Base-by-base conservation (phyloP, 163 green algal species). In the Chlamydomonas reinhardtii region DNA sequence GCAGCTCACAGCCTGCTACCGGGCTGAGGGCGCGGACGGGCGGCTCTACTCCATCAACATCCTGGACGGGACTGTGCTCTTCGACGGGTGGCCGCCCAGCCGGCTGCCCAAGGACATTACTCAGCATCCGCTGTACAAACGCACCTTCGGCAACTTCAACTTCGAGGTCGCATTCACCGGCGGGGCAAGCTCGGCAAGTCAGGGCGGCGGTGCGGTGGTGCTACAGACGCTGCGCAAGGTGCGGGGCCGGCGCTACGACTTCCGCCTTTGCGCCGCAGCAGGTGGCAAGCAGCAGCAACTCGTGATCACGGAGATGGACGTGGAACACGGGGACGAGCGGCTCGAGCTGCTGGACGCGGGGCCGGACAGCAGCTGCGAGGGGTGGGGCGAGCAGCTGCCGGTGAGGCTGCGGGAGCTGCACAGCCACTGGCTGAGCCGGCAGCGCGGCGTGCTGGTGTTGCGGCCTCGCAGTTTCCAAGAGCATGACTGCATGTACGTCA, bases 361-460 rank as follows among this genome's bases (percentile, higher is more conserved):
- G 0, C 35, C 48, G 0, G 88, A 88, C 37, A 20, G 27, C 5
- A 4, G 2, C 11, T 93, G 91, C 32, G 43, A 75, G 0, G 12
- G 12, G 1, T 95, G 93, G 93, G 90, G 91, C 22, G 17, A 16
- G 20, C 22, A 90, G 83, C 88, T 95, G 83, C 93, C 91, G 8
- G 35, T 74, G 14, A 73, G 90, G 22, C 84, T 95, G 72, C 54
- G 83, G 19, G 4, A 89, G 73, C 65, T 95, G 76, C 73, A 94
- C 89, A 92, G 83, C 71, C 93, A 95, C 88, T 95, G 93, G 93
- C 87, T 94, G 9, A 62, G 64, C 89, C 93, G 91, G 82, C 32
- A 80, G 17, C 59, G 69, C 0, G 4, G 64, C 0, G 76, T 90
- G 34, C 91, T 95, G 24, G 16, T 93, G 81, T 54, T 95, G 34